Base-by-base conservation (phyloP, 306 rosid genomes). In the Bauhinia variegata region DNA sequence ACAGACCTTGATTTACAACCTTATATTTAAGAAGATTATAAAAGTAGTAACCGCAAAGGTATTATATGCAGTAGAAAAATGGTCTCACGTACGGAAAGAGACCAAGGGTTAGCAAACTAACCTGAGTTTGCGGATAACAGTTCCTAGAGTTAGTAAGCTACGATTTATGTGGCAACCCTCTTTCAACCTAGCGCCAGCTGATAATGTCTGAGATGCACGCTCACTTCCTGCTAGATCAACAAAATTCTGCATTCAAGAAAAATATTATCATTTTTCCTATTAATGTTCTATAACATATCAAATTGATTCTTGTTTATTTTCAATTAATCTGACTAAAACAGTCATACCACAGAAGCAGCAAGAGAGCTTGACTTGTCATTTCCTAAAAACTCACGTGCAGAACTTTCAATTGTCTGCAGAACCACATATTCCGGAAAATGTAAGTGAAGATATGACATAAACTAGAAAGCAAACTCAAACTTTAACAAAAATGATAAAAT, bases 141-240 rank as follows among this genome's bases (percentile, higher is more conserved):
- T 95, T 77, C 99, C 99, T 43, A 90, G 84, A 68, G 99, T 88
- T 67, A 95, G 83, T 75, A 95, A 83, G 78, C 99, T 95, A 56
- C 97, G 96, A 72, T 95, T 95, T 80, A 95, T 95, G 81, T 95
- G 99, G 86, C 97, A 90, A 58, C 97, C 99, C 81, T 95, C 99
- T 87, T 95, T 95, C 85, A 95, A 81, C 81, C 97, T 86, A 51
- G 88, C 28, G 13, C 99, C 99, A 34, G 97, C 97, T 63, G 99
- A 89, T 83, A 82, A 77, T 8, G 95, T 79, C 75, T 95, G 97
- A 11, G 99, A 95, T 69, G 96, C 97, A 55, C 99, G 84, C 67
- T 95, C 99, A 74, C 99, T 95, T 74, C 99, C 97, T 0, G 99
- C 97, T 41, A 95, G 97, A 81, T 95, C 97, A 6, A 95, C 81